Evolutionary conservation across 306 rosid genomes (phyloP), one percentile per base, ranked within the genome.

Genomic region (Medicago ruthenica): DNA sequence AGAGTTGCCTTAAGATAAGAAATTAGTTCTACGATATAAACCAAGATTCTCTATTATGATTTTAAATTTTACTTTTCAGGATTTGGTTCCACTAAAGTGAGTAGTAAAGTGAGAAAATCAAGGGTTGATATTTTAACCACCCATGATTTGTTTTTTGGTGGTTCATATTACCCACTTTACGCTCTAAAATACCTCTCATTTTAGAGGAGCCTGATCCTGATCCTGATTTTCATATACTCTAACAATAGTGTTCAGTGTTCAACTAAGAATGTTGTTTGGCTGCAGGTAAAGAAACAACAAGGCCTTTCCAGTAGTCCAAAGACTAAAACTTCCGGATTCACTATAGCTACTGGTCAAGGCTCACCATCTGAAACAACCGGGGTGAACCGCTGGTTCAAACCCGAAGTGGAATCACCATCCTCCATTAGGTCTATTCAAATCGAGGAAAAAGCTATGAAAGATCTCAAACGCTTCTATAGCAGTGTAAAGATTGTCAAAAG

Each of bases 371-470:
- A 95, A 57, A 67, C 96, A n/a, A 58, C 85, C 0, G 89, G 85
- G 44, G 15, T 84, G 84, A 95, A 87, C 81, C 96, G 97, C 59
- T 95, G 98, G 98, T 95, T 92, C 87, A 95, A 84, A 79, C 97
- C 97, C 0, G 98, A 92, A 79, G 84, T 75, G 48, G 97, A 90
- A 17, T 4, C 87, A 9, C 96, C 97, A n/a, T 95, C 98, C 11
- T 85, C 98, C 3, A 78, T 95, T 42, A 93, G 97, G n/a, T 90
- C 97, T 1, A 95, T 95, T 79, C 98, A 95, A 88, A 92, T 90
- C 0, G 97, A 95, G 85, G 97, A 95, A 79, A 90, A 87, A 85
- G 98, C 97, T n/a, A 92, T 95, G 81, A 95, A 92, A 87, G 98
- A 95, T 75, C 97, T 95, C 66, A 89, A 87, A 87, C 98, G 97